Conservation (phyloP, 371 early-diverging fungal genomes). For the Saksenaea oblongispora region DNA sequence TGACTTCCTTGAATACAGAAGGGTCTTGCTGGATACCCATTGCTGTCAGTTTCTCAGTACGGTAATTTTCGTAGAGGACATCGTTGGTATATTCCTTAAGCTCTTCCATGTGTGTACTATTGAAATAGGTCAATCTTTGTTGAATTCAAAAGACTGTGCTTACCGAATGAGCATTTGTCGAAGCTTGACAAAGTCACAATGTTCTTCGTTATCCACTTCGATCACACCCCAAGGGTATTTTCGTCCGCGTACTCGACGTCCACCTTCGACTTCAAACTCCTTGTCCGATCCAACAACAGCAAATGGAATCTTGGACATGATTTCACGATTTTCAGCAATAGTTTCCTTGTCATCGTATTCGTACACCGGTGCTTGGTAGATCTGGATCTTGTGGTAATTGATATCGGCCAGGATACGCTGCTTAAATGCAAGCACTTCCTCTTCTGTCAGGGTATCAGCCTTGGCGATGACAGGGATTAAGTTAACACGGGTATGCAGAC, state of each 20-base stretch:
- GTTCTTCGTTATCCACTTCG: constrained; percentile 91
- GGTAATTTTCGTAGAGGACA: constrained; percentile 94
- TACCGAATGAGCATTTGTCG: constrained; percentile 86
- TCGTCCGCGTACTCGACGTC: constrained; percentile 90
- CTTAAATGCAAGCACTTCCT: constrained; percentile 94
- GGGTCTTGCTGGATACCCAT: constrained; percentile 83
- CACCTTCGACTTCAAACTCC: constrained; percentile 80
- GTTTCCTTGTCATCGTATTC: constrained; percentile 95
- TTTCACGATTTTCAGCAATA: constrained; percentile 90
- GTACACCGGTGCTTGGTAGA: constrained; percentile 90
- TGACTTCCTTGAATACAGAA: constrained; percentile 82
- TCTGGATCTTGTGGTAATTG: constrained; percentile 89
- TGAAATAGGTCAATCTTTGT: too few species aligned
- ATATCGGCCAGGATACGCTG: constrained; percentile 92
- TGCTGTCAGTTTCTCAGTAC: constrained; percentile 86
- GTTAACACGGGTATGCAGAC: constrained; percentile 92
- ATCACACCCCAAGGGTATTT: constrained; percentile 97
- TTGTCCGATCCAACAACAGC: constrained; percentile 96
- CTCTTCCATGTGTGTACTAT: constrained; percentile 88
- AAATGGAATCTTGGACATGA: constrained; percentile 95
- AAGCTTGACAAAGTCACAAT: constrained; percentile 94
- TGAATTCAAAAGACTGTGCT: too few species aligned
- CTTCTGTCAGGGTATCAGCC: constrained; percentile 95
- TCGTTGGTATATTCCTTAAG: constrained; percentile 93
- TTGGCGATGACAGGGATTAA: constrained; percentile 98